Percentiles rank a stretch among this genome's conserved stretches.
These are phyloP conservation scores for Ophiorrhiza pumila DNA, from an alignment of 257 asterid genomes.

Conservation along the genomic window DNA sequence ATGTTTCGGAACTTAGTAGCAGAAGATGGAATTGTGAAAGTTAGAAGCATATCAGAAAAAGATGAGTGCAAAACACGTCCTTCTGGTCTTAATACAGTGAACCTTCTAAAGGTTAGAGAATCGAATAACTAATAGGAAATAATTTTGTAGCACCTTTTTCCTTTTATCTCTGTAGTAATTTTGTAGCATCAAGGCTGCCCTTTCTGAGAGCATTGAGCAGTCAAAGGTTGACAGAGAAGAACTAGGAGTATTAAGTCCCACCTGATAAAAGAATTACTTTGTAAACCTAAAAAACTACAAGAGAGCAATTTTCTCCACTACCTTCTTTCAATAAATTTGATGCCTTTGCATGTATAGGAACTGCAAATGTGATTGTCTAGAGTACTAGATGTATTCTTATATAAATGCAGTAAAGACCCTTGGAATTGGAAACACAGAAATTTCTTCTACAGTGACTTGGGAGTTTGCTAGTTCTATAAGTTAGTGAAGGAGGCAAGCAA, in stretches of 20 bases:
- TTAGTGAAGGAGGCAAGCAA: not conserved
- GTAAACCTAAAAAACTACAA: not conserved
- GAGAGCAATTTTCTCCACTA: not conserved
- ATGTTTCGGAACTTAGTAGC: slow-evolving; percentile 62
- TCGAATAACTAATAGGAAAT: not conserved
- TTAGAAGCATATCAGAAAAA: slow-evolving; percentile 58
- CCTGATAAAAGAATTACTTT: not conserved
- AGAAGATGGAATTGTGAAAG: slow-evolving; percentile 61
- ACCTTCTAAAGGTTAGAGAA: slow-evolving; percentile 74
- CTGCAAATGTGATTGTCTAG: not conserved
- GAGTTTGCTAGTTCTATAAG: not conserved
- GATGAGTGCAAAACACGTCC: slow-evolving; percentile 76
- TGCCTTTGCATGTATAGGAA: not conserved
- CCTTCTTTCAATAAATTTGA: not conserved
- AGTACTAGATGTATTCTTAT: not conserved
- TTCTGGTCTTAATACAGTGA: slow-evolving; percentile 86
- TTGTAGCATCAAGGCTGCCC: not conserved
- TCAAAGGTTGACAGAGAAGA: not conserved
- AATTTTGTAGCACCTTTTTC: slow-evolving; percentile 13
- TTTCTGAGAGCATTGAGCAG: not conserved
- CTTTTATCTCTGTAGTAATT: slow-evolving; percentile 9
- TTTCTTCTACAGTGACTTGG: not conserved
- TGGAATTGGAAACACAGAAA: not conserved
- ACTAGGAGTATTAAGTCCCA: not conserved
- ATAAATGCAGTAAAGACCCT: not conserved